Conservation (phyloP, 345 rosid species). For the Lenwebbia sp. region DNA sequence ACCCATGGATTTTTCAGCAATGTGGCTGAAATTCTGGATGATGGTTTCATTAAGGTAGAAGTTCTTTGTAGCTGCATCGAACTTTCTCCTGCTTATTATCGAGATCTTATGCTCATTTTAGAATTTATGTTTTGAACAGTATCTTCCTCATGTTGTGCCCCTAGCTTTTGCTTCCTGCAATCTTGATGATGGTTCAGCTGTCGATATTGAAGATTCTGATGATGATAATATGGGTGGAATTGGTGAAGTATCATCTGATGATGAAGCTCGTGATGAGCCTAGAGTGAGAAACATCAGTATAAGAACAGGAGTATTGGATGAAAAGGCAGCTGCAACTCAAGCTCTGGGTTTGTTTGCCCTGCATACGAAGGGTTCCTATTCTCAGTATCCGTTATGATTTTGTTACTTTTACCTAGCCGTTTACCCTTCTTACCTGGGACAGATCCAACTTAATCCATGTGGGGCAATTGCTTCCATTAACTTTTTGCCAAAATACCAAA, state of each 20-base stretch:
- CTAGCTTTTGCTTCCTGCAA: slow-evolving; percentile 86
- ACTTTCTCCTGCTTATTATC: not conserved
- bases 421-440: not conserved
- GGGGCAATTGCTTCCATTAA: not conserved
- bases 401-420: not conserved
- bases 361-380: slow-evolving; percentile 69
- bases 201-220: slow-evolving; percentile 84
- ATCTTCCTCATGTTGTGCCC: slow-evolving; percentile 87
- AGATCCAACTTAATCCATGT: not conserved
- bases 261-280: slow-evolving; percentile 96
- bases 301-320: slow-evolving; percentile 97
- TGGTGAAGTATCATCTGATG: slow-evolving; percentile 97
- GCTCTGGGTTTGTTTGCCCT: slow-evolving; percentile 95
- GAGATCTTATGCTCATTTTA: not conserved
- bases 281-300: slow-evolving; percentile 90
- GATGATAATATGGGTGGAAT: slow-evolving; percentile 76
- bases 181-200: slow-evolving; percentile 98
- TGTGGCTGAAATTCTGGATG: slow-evolving; percentile 89
- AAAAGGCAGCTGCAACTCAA: slow-evolving; percentile 99
- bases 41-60: slow-evolving; percentile 68
- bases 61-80: not conserved
- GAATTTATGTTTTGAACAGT: slow-evolving; percentile 37
- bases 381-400: slow-evolving; percentile 67
- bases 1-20: slow-evolving; percentile 99
- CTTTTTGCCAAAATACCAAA: not conserved